Conservation (phyloP, 176 grass and related monocot genomes). For the Dendrocalamus sinicus region DNA sequence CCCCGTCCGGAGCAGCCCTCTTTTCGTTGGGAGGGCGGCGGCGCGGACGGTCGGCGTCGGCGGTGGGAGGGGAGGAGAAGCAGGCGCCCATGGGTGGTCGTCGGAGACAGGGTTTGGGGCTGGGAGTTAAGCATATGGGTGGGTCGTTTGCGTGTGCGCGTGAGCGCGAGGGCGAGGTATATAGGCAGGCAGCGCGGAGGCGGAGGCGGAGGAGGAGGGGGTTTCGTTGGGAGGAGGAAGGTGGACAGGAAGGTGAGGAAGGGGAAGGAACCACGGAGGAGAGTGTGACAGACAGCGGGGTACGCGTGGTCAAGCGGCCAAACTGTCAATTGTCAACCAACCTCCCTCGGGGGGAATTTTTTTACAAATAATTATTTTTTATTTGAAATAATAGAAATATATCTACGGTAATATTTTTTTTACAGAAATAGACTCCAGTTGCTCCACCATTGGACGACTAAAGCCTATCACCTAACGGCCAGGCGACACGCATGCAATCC, state of each 20-base stretch:
- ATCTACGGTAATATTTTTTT: too few species aligned
- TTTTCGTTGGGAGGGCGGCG: not conserved
- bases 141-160: conserved; percentile 4
- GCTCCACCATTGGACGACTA: too few species aligned
- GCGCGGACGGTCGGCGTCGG: conserved; percentile 4
- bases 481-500: too few species aligned
- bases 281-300: not conserved
- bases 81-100: conserved; percentile 53
- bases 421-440: too few species aligned
- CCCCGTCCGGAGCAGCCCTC: not conserved
- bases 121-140: conserved; percentile 47
- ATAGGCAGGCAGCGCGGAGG: conserved; percentile 31
- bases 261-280: not conserved
- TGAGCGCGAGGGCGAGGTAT: conserved; percentile 42
- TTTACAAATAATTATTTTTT: too few species aligned
- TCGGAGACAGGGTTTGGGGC: not conserved
- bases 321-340: conserved; percentile 38
- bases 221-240: conserved; percentile 30
- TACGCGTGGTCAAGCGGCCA: conserved; percentile 25
- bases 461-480: too few species aligned
- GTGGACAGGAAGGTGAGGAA: conserved; percentile 60
- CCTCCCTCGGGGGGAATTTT: not conserved
- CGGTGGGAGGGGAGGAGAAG: conserved; percentile 50
- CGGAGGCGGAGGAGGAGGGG: not conserved
- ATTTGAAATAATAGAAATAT: too few species aligned